phyloP scores from a whole-genome alignment of 2,329 filamentous ascomycete genomes.

The Thelonectria olida region DNA sequence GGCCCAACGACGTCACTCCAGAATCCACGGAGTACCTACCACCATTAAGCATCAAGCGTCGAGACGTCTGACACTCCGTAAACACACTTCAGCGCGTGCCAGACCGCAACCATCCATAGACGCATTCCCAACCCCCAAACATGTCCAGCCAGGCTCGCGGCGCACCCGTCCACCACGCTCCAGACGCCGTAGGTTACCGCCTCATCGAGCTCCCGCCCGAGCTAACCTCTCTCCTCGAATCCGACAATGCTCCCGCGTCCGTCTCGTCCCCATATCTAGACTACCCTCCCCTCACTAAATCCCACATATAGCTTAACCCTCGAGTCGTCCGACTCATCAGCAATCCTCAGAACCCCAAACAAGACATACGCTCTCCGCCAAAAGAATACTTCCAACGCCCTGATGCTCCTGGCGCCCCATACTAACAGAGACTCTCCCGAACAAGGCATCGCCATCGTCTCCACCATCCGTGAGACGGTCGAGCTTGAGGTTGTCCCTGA shows the following conservation, averaged over 20 bases:
- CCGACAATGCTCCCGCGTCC: slow-evolving; percentile 62
- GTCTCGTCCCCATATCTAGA: slow-evolving; percentile 34
- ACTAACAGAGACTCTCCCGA: slow-evolving; percentile 32
- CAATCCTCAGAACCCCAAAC: slow-evolving; percentile 60
- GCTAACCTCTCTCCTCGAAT: slow-evolving; percentile 64
- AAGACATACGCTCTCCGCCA: slow-evolving; percentile 69
- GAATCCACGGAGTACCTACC: neutral
- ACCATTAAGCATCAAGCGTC: neutral
- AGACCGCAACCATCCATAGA: neutral
- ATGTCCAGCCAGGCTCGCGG: slow-evolving; percentile 60
- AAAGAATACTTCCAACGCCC: slow-evolving; percentile 74
- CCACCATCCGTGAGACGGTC: slow-evolving; percentile 69
- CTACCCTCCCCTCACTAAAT: neutral
- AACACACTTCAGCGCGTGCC: no score
- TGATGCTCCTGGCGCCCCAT: slow-evolving; percentile 61
- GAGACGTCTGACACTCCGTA: no score
- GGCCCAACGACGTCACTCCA: slow-evolving; percentile 21
- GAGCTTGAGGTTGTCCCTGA: slow-evolving; percentile 62
- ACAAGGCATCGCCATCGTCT: slow-evolving; percentile 57
- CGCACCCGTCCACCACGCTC: slow-evolving; percentile 61
- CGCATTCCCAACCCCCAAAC: neutral
- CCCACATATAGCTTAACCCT: slow-evolving; percentile 53
- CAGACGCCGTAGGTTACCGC: slow-evolving; percentile 62
- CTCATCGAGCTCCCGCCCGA: slow-evolving; percentile 71
- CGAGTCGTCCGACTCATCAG: slow-evolving; percentile 58